Evolutionary conservation across 169 alveolate species (phyloP).

Genomic region (Eimeria praecox): DNA sequence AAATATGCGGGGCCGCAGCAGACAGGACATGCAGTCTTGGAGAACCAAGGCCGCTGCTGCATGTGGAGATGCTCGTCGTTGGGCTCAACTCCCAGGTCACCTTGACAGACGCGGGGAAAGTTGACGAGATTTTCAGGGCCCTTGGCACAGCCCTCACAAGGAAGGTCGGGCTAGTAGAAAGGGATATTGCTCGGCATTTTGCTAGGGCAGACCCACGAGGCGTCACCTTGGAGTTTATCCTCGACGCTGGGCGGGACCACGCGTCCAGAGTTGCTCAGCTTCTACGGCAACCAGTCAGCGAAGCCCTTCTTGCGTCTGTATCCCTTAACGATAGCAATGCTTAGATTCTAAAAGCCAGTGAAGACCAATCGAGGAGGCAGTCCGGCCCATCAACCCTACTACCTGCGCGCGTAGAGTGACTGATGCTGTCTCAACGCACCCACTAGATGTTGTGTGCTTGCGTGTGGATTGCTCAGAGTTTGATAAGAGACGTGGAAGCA

Average conservation of each 20-base stretch:
- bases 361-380: neutral
- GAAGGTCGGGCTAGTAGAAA: conserved; percentile 76
- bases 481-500: conserved; percentile 31
- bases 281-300: conserved; percentile 53
- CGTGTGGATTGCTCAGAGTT: neutral
- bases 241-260: conserved; percentile 78
- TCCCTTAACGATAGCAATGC: neutral
- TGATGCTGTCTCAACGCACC: neutral
- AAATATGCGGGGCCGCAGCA: conserved; percentile 83
- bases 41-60: conserved; percentile 79
- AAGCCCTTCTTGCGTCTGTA: neutral
- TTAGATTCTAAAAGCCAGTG: neutral
- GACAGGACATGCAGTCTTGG: conserved; percentile 87
- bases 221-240: conserved; percentile 44
- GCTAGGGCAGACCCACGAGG: conserved; percentile 75
- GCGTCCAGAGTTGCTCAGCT: conserved; percentile 67
- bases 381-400: neutral
- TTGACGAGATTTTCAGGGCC: conserved; percentile 37
- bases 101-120: conserved; percentile 59
- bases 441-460: neutral
- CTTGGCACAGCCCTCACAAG: conserved; percentile 59
- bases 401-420: neutral
- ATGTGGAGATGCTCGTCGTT: conserved; percentile 24
- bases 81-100: conserved; percentile 56
- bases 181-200: conserved; percentile 57